phyloP scores from a whole-genome alignment of 2,329 filamentous ascomycete species.

The Magnaporthiopsis poae region DNA sequence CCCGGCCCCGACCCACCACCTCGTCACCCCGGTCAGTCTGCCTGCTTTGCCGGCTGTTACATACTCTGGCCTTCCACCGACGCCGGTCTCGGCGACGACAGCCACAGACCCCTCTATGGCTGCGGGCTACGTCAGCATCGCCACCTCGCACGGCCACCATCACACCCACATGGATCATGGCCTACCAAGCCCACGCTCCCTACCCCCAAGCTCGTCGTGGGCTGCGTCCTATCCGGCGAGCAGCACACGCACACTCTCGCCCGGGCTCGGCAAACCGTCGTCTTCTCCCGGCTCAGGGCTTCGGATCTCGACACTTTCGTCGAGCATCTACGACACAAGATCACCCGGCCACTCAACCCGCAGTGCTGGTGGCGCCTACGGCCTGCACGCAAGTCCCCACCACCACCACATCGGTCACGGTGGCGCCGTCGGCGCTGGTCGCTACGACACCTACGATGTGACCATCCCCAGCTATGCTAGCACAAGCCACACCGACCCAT shows the following conservation, averaged over 20 bases:
- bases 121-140: conserved; percentile 29
- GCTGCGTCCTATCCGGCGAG: conserved; percentile 24
- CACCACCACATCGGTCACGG: conserved; percentile 11
- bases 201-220: conserved; percentile 41
- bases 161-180: conserved; percentile 34
- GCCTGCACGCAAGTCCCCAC: conserved; percentile 12
- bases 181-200: conserved; percentile 42
- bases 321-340: conserved; percentile 27
- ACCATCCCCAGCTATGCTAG: not conserved
- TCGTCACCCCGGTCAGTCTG: conserved; percentile 30
- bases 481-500: not conserved
- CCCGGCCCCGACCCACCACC: conserved; percentile 20
- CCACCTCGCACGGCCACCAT: conserved; percentile 14
- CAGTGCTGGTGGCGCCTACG: conserved; percentile 15
- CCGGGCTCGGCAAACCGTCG: conserved; percentile 27
- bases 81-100: conserved; percentile 27
- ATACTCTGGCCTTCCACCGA: conserved; percentile 38
- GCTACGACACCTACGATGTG: conserved; percentile 3
- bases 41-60: conserved; percentile 17
- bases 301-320: conserved; percentile 26
- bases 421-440: not conserved
- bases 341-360: conserved; percentile 14
- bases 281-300: conserved; percentile 23
- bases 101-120: conserved; percentile 26
- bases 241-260: conserved; percentile 35